Base-by-base conservation (phyloP, 2,329 filamentous ascomycete genomes). In the Pseudogymnoascus verrucosus region DNA sequence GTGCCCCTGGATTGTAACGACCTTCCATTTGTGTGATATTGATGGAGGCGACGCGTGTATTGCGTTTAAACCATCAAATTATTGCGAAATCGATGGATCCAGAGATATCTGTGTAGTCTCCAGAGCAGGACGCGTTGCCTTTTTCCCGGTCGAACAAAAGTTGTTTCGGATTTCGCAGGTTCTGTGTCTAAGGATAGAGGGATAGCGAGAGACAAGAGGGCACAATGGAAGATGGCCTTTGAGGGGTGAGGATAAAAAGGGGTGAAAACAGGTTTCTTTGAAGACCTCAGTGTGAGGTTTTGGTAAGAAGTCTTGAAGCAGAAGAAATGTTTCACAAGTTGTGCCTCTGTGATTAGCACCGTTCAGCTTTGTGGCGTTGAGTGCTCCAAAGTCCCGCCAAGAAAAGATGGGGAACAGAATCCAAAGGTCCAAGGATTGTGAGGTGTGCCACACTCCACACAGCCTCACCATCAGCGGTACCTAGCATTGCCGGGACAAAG, bases 321-420 rank as follows among this genome's bases (percentile, higher is more conserved):
- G 36, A 61, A 61, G 59, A 61, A 61, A 61, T 61, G 59, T 61
- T 61, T 61, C 59, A 57, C 51, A 57, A 57, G 51, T 57, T 31
- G n/a, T 57, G n/a, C 51, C 51, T 57, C 28, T 57, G 51, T 57
- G 51, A 57, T 57, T 57, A 57, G 51, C 51, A 57, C 8, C 8
- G 23, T 14, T 19, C 8, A 19, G 40, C 10, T 39, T 26, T 57
- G 51, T 57, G 51, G 51, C 28, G 51, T 11, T 34, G 28, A 57
- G 26, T 57, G 51, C 51, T 57, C 51, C n/a, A 57, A 57, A 57
- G 34, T 16, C 51, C 51, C 51, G 51, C 51, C 51, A 57, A 57
- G 51, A 21, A 57, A 57, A 57, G 47, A 34, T 57, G 47, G 47
- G 28, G 47, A 57, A 57, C 47, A 57, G n/a, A 10, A 57, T 57